Conservation (phyloP, 2,329 filamentous ascomycete genomes). For the Hypoxylon sp. region DNA sequence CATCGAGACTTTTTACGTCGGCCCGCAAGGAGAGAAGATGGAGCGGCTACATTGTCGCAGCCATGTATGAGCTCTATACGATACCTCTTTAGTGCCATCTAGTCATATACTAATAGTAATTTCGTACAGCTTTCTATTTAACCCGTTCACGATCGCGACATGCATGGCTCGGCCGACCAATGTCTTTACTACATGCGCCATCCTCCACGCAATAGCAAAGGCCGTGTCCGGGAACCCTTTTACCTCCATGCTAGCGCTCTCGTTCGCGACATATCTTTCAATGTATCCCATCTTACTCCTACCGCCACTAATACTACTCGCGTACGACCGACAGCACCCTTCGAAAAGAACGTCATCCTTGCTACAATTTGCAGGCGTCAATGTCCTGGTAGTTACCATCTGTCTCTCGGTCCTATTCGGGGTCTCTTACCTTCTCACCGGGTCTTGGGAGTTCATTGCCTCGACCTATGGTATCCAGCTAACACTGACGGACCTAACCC, state of each 20-base stretch:
- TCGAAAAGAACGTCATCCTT: constrained; percentile 56
- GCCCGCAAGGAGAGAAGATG: constrained; percentile 81
- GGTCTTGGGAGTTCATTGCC: constrained; percentile 88
- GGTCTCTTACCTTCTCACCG: constrained; percentile 81
- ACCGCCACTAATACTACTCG: constrained; percentile 83
- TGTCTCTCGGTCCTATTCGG: constrained; percentile 75
- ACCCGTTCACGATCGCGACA: constrained; percentile 91
- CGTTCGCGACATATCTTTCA: constrained; percentile 90
- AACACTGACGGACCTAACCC: constrained; percentile 90
- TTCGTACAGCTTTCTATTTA: constrained; percentile 83
- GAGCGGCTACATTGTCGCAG: constrained; percentile 81
- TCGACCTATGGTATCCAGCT: constrained; percentile 96
- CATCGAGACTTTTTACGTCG: constrained; percentile 83
- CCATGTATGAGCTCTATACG: constrained; percentile 70
- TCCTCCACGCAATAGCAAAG: constrained; percentile 85
- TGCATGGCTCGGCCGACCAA: constrained; percentile 92
- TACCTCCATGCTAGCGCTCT: constrained; percentile 85
- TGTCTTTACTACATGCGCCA: constrained; percentile 89
- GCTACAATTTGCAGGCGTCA: constrained; percentile 67
- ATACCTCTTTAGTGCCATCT: background rate
- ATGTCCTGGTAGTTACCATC: constrained; percentile 66
- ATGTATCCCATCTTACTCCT: constrained; percentile 92
- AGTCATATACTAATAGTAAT: constrained; percentile 20
- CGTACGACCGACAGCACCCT: constrained; percentile 75
- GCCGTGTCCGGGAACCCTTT: constrained; percentile 81